phyloP scores from a whole-genome alignment of 202 grass and related monocot genomes.

The Elaeis oleifera region DNA sequence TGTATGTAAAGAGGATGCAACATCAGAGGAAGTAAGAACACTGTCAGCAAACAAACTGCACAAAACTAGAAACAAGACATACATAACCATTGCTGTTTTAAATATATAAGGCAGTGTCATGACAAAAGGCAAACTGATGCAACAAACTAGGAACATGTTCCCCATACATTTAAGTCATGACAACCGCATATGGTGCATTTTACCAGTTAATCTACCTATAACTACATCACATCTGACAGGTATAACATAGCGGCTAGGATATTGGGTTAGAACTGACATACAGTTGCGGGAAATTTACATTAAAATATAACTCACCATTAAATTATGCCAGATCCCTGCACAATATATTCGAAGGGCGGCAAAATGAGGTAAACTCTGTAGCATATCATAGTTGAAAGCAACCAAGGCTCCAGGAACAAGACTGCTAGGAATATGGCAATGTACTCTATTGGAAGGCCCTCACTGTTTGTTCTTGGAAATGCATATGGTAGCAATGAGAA shows the following conservation, averaged over 20 bases:
- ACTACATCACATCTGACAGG: too few species aligned
- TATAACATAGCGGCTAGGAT: neutral
- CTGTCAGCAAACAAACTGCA: conserved; percentile 55
- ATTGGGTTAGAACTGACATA: conserved; percentile 1
- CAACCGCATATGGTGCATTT: too few species aligned
- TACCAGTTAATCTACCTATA: too few species aligned
- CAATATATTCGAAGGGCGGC: conserved; percentile 80
- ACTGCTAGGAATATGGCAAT: conserved; percentile 68
- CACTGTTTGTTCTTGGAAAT: conserved; percentile 31
- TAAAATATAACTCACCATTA: conserved; percentile 43
- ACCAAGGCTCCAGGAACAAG: conserved; percentile 85
- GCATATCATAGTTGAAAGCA: conserved; percentile 62
- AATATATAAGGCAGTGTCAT: conserved; percentile 23
- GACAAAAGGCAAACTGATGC: neutral
- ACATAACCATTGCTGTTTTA: conserved; percentile 24
- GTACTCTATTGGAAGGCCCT: conserved; percentile 82
- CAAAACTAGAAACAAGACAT: conserved; percentile 61
- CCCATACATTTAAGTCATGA: too few species aligned
- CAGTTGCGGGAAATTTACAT: neutral
- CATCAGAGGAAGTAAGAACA: conserved; percentile 53
- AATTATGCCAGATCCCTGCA: conserved; percentile 94
- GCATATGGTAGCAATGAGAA: neutral
- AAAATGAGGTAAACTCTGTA: conserved; percentile 48
- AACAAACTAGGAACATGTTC: too few species aligned
- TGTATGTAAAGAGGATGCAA: conserved; percentile 57